phyloP scores from a whole-genome alignment of 2,329 filamentous ascomycete species.

The Neofusicoccum laricinum region DNA sequence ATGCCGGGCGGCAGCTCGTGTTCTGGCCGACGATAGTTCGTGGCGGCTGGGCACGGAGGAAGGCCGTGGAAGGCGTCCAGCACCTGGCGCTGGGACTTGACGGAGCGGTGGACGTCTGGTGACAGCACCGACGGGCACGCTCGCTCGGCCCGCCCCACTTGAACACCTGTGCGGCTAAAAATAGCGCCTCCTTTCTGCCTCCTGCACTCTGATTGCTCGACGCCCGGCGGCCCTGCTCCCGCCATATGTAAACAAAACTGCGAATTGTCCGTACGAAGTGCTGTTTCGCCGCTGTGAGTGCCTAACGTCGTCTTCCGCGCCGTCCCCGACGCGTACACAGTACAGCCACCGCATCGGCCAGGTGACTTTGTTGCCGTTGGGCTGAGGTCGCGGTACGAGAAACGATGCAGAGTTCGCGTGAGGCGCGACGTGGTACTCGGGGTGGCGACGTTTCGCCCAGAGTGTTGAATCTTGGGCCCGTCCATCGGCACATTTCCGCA shows the following conservation, averaged over 20 bases:
- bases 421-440: neutral
- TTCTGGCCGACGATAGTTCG: neutral
- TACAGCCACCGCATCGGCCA: constrained; percentile 8
- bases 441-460: neutral
- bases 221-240: neutral
- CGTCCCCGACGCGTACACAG: neutral
- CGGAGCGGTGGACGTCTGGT: constrained; percentile 3
- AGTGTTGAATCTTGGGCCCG: neutral
- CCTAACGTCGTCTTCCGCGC: neutral
- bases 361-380: neutral
- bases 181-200: neutral
- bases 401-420: neutral
- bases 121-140: neutral
- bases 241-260: neutral
- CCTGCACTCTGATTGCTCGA: neutral
- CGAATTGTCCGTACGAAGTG: neutral
- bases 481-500: too few species aligned
- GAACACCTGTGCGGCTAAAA: neutral
- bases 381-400: neutral
- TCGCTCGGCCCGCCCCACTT: neutral
- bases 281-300: neutral
- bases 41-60: too few species aligned
- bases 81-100: too few species aligned
- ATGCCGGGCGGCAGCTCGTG: neutral
- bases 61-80: neutral